Evolutionary conservation across 768 basidiomycete genomes (phyloP), one percentile per base, ranked within the genome.

Genomic region (Pulveroboletus frians): DNA sequence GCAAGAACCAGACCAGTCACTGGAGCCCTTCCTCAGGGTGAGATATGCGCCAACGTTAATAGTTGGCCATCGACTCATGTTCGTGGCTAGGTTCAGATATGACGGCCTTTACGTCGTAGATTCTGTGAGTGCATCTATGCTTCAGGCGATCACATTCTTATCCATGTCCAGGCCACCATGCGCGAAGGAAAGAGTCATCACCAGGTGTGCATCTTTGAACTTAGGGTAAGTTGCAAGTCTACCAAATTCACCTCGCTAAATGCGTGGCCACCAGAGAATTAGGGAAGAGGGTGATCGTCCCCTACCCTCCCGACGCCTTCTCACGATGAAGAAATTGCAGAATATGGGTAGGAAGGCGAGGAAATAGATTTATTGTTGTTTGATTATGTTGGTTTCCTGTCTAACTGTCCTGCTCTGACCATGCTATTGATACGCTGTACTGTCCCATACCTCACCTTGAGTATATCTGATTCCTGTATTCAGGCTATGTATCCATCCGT

Each of bases 51-150:
- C 14, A 11, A 27, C 17, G 8, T 41, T 9, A 14, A 23, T 27
- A 6, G 34, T 20, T 18, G 17, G 31, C 11, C 29, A 23, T 36
- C 2, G 14, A 39, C 39, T 52, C 21, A 61, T 3, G 18, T 23
- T 32, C 0, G n/a, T 36, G 20, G 21, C 15, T 11, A 68, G 68
- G 44, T 68, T 56, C 41, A 58, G 67, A 39, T 68, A 68, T 36
- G 67, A 68, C 23, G 67, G 67, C 5, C 54, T 68, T 11, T 70
- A 68, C 35, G 20, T 59, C 4, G 67, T 68, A 1, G 55, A 58
- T 10, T 50, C 47, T 3, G 66, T 68, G 11, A 23, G 55, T 56
- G 9, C 5, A 14, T 30, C 32, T 1, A 44, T 46, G 9, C 9
- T 3, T 52, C 32, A 4, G 1, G 3, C 9, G 17, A 15, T n/a